Conservation (phyloP, 768 basidiomycete species). For the Agaricus subrufescens region DNA sequence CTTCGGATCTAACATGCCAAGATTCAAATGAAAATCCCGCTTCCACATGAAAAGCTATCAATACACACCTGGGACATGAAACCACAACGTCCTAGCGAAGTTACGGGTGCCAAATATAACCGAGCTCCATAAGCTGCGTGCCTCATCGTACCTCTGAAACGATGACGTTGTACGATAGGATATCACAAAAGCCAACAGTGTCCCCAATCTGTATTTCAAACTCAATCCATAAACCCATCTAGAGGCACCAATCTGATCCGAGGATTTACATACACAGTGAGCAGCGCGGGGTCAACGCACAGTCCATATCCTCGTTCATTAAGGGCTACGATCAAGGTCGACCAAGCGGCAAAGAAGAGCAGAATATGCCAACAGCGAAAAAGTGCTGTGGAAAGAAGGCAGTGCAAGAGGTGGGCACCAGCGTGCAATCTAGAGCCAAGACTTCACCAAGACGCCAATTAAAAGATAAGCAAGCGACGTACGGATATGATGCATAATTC, state of each 20-base stretch:
- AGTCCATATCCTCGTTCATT: conserved; percentile 40
- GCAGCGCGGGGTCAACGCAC: conserved; percentile 45
- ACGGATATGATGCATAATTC: too few species aligned
- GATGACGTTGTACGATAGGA: conserved; percentile 69
- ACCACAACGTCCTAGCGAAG: conserved; percentile 61
- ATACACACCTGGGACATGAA: conserved; percentile 54
- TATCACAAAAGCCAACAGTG: conserved; percentile 71
- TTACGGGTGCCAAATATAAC: conserved; percentile 55
- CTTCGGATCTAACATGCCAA: conserved; percentile 16
- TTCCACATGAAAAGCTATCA: background rate
- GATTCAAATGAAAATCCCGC: background rate
- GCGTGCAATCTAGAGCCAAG: conserved; percentile 25
- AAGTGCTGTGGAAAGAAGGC: conserved; percentile 38
- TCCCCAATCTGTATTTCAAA: conserved; percentile 39
- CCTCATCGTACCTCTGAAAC: conserved; percentile 76
- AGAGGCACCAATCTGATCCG: background rate
- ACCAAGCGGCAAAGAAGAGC: conserved; percentile 60
- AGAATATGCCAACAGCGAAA: conserved; percentile 68
- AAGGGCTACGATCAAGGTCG: conserved; percentile 50
- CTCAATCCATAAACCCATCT: background rate
- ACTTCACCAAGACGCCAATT: too few species aligned
- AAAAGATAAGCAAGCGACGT: too few species aligned
- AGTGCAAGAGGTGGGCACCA: conserved; percentile 34
- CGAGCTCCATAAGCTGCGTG: conserved; percentile 62
- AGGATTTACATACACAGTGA: conserved; percentile 55